Conservation (phyloP, 2,329 filamentous ascomycete species). For the Sporothrix inflata region DNA sequence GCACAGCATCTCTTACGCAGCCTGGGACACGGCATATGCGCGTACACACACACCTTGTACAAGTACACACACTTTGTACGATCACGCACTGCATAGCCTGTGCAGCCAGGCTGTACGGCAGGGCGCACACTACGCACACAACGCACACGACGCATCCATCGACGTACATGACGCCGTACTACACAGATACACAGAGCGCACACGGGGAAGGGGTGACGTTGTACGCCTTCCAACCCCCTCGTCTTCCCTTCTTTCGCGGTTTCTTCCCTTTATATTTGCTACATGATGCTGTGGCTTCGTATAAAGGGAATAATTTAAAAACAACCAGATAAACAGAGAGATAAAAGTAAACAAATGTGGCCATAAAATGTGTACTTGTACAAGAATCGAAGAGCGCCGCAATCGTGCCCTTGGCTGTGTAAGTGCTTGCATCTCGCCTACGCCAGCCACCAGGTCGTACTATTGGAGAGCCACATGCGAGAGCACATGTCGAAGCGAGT, state of each 20-base stretch:
- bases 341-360: not conserved
- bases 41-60: not conserved
- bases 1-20: slow-evolving; percentile 1
- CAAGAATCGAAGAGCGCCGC: not conserved
- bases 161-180: not conserved
- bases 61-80: not conserved
- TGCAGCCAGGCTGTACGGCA: no score
- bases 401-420: not conserved
- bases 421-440: slow-evolving; percentile 11
- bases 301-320: not conserved
- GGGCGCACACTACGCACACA: not conserved
- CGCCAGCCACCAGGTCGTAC: not conserved
- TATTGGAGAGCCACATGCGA: not conserved
- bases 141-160: slow-evolving; percentile 8
- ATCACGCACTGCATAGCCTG: no score
- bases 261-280: not conserved
- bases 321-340: not conserved
- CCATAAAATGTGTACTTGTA: not conserved
- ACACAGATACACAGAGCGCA: not conserved
- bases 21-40: slow-evolving; percentile 10
- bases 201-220: not conserved
- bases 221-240: not conserved
- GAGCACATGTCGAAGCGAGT: not conserved
- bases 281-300: not conserved
- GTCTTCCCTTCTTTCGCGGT: not conserved